Base-by-base conservation (phyloP, 257 asterid genomes). In the Lantana camara region DNA sequence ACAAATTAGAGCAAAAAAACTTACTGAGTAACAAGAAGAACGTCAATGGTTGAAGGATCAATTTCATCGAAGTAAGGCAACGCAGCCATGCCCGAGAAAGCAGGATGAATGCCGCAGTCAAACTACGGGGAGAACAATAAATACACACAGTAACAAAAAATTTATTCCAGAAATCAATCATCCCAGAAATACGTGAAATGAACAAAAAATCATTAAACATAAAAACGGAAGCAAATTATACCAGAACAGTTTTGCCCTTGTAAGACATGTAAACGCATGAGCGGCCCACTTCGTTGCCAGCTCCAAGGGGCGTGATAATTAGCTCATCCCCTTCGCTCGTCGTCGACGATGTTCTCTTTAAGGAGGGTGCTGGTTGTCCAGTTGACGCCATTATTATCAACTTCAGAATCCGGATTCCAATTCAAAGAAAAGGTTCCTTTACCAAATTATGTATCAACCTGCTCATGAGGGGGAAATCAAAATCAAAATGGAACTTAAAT, bases 51-150 rank as follows among this genome's bases (percentile, higher is more conserved):
- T 10, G 97, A 83, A 64, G 96, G 95, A 49, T 94, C 97, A 60
- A 94, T 94, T 72, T 94, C 97, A 63, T 94, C 99, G 42, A 94
- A 94, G 73, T 86, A 94, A 13, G 99, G 99, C 85, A 94, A 78
- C 5, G 97, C 99, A 59, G 99, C 85, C 95, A 94, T 90, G 63
- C 99, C 99, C 1, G 97, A 81, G 77, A 81, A 86, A 69, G 84
- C 99, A 6, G 96, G 99, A 71, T 94, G 99, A 75, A 94, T 94
- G 30, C 99, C 97, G 65, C 99, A 88, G 69, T 94, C 99, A 58
- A 94, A 94, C 96, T 94, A 70, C 53, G 16, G 53, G 23, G 13
- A 47, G 49, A n/a, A 15, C 32, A 51, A 30, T 5, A 40, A 19
- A 41, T 13, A 44, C 7, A 15, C 24, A 30, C 9, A 13, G 35